Conservation (phyloP, 495 filamentous ascomycete species). For the Diplogelasinospora grovesii region DNA sequence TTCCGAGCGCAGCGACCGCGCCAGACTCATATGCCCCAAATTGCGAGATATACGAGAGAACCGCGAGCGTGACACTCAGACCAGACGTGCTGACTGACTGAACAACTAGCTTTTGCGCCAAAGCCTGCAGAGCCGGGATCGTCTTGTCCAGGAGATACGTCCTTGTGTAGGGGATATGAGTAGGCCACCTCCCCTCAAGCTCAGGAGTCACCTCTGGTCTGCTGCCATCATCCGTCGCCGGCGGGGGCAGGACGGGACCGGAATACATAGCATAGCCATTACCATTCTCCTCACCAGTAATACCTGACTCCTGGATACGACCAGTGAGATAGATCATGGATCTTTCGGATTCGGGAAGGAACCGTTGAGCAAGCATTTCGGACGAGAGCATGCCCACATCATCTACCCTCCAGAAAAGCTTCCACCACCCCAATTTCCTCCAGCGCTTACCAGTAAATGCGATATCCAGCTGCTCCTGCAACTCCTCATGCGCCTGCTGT, state of each 20-base stretch:
- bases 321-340: slow-evolving; percentile 75
- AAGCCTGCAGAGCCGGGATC: slow-evolving; percentile 68
- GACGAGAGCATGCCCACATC: slow-evolving; percentile 76
- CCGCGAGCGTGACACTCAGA: slow-evolving; percentile 56
- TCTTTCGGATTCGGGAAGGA: slow-evolving; percentile 67
- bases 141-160: slow-evolving; percentile 53
- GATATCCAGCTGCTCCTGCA: slow-evolving; percentile 66
- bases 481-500: slow-evolving; percentile 71
- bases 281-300: neutral
- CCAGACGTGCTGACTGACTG: slow-evolving; percentile 63
- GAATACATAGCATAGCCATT: slow-evolving; percentile 10
- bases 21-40: slow-evolving; percentile 64
- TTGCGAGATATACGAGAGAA: slow-evolving; percentile 60
- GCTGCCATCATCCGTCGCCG: neutral
- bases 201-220: neutral
- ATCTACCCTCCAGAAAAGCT: slow-evolving; percentile 88
- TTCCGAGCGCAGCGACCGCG: slow-evolving; percentile 70
- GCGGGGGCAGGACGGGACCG: slow-evolving; percentile 8
- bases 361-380: slow-evolving; percentile 67
- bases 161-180: slow-evolving; percentile 52
- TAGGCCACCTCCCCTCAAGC: slow-evolving; percentile 27
- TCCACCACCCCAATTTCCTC: slow-evolving; percentile 83
- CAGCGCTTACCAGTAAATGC: slow-evolving; percentile 66
- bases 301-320: slow-evolving; percentile 58
- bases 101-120: slow-evolving; percentile 71